Evolutionary conservation across 148 eudicot species (phyloP).

Genomic region (Vaccinium vitisidaea): DNA sequence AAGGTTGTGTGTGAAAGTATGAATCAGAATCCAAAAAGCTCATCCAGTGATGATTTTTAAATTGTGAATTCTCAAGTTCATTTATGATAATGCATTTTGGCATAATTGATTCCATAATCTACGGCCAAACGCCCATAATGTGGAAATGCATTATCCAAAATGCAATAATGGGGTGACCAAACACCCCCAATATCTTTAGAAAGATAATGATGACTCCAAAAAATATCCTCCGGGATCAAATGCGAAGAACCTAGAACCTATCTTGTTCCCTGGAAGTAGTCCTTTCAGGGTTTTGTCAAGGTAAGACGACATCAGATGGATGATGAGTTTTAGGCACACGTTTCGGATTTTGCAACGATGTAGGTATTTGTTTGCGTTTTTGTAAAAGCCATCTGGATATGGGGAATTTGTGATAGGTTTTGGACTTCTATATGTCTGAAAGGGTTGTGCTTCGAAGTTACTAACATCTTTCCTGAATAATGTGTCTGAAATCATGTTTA

Average conservation of each 20-base stretch:
- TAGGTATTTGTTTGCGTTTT: background rate
- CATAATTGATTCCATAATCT: background rate
- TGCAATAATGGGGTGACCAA: background rate
- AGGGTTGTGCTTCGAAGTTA: background rate
- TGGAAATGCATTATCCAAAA: background rate
- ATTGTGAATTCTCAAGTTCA: background rate
- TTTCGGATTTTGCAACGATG: background rate
- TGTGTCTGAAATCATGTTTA: conserved; percentile 36
- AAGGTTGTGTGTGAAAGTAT: background rate
- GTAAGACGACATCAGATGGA: background rate
- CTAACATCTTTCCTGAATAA: conserved; percentile 2
- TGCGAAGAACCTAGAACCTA: background rate
- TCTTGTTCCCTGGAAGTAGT: background rate
- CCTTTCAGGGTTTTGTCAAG: background rate
- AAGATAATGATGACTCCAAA: background rate
- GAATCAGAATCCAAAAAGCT: background rate
- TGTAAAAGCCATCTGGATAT: background rate
- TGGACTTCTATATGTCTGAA: background rate
- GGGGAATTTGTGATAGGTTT: background rate
- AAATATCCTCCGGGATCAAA: background rate
- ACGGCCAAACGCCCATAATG: background rate
- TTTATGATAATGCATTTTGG: background rate
- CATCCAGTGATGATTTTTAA: background rate
- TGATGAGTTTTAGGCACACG: background rate
- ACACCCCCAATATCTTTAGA: background rate